Evolutionary conservation across 2,329 filamentous ascomycete species (phyloP).

Genomic region (Penicillium expansum): DNA sequence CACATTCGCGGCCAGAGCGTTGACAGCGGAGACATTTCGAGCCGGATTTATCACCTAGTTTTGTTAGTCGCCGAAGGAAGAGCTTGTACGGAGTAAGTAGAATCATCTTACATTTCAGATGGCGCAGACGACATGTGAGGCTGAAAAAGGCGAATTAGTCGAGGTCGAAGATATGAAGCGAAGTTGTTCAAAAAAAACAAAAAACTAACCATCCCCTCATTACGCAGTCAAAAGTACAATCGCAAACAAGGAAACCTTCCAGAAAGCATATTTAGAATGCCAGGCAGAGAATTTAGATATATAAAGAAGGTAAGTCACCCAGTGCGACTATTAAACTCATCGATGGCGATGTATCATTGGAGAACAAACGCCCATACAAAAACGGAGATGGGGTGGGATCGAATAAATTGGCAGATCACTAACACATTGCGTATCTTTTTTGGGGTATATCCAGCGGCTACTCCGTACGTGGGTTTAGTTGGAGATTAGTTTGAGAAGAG

Average conservation of each 20-base stretch:
- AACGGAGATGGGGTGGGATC: neutral
- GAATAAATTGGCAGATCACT: conserved; percentile 9
- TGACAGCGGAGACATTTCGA: conserved; percentile 36
- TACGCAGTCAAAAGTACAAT: conserved; percentile 28
- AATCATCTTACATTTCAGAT: conserved; percentile 35
- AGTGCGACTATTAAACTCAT: neutral
- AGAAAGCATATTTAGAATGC: conserved; percentile 19
- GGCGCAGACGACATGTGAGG: conserved; percentile 40
- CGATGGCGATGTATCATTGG: neutral
- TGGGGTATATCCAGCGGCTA: conserved; percentile 14
- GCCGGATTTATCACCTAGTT: conserved; percentile 36
- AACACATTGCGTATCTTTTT: conserved; percentile 9
- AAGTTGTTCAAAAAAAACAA: neutral
- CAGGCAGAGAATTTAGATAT: conserved; percentile 10
- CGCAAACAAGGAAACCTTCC: conserved; percentile 24
- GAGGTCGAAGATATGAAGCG: neutral
- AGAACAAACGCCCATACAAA: neutral
- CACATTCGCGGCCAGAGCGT: conserved; percentile 36
- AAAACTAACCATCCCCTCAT: conserved; percentile 41
- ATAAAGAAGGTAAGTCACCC: conserved; percentile 9
- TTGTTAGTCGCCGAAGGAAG: neutral
- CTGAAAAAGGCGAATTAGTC: conserved; percentile 19
- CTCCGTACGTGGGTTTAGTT: conserved; percentile 7
- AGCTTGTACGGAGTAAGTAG: no score
- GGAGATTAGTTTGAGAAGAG: conserved; percentile 18